These are phyloP conservation scores for Psidium guajava DNA, from an alignment of 345 rosid species.

Conservation along the genomic window DNA sequence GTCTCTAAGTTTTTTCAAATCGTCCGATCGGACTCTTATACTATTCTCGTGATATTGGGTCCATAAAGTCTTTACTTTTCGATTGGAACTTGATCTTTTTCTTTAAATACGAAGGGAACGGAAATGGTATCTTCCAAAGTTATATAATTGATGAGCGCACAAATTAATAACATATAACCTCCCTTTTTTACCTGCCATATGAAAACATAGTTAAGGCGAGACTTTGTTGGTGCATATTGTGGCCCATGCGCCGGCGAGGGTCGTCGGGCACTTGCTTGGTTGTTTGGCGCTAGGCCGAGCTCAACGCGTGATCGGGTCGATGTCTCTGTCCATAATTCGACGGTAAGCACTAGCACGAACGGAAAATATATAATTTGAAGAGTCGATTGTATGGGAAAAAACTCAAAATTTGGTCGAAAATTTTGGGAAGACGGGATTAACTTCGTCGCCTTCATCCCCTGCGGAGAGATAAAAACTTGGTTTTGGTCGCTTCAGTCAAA, in stretches of 20 bases:
- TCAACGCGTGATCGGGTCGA: background rate
- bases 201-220: background rate
- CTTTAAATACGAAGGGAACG: background rate
- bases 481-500: background rate
- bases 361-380: no score
- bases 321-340: no score
- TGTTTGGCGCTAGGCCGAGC: fast-evolving
- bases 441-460: background rate
- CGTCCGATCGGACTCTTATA: background rate
- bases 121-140: fast-evolving
- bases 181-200: fast-evolving
- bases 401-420: background rate
- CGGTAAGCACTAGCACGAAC: no score
- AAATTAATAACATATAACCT: background rate
- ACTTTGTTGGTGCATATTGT: background rate
- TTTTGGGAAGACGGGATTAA: background rate
- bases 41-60: background rate
- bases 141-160: background rate
- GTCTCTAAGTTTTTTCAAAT: background rate
- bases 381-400: no score
- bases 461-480: background rate
- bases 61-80: fast-evolving
- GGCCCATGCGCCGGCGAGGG: background rate
- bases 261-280: background rate
- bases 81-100: background rate